Evolutionary conservation across 352 stramenopile genomes (phyloP).

Genomic region (Saprolegnia diclina): DNA sequence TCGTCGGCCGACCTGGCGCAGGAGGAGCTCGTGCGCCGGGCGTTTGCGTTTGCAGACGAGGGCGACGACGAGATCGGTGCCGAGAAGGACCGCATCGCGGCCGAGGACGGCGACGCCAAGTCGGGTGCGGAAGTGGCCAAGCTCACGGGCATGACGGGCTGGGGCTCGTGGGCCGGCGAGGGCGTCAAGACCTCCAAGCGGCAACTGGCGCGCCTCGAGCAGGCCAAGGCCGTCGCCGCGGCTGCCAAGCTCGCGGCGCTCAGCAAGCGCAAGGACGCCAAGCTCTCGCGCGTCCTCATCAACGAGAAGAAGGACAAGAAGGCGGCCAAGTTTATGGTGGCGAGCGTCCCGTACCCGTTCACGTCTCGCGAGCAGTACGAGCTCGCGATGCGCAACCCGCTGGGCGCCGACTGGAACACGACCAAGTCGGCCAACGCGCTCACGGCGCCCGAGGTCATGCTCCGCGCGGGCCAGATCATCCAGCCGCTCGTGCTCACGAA

Average conservation of each 20-base stretch:
- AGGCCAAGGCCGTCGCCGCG: conserved; percentile 60
- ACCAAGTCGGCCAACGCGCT: conserved; percentile 84
- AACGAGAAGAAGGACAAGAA: conserved; percentile 90
- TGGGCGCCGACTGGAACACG: conserved; percentile 94
- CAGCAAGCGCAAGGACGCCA: conserved; percentile 60
- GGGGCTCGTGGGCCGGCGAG: conserved; percentile 87
- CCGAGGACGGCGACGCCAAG: conserved; percentile 59
- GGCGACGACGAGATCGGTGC: conserved; percentile 91
- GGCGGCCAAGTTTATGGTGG: conserved; percentile 69
- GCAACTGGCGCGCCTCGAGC: conserved; percentile 77
- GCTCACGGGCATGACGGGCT: conserved; percentile 82
- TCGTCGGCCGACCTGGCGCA: conserved; percentile 43
- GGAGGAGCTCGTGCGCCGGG: conserved; percentile 91
- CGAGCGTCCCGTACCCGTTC: conserved; percentile 97
- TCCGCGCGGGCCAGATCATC: conserved; percentile 90
- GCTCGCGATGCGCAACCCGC: conserved; percentile 91
- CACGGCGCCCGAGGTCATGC: conserved; percentile 92
- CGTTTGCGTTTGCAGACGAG: conserved; percentile 91
- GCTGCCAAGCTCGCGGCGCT: conserved; percentile 70
- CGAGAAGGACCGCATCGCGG: conserved; percentile 84
- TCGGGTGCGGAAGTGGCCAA: conserved; percentile 72
- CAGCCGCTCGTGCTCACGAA: conserved; percentile 87
- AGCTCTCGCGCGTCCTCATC: conserved; percentile 66
- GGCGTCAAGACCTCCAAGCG: conserved; percentile 68
- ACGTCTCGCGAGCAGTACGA: conserved; percentile 97